Evolutionary conservation across 768 basidiomycete genomes (phyloP).

Genomic region (Naganishia onofrii): DNA sequence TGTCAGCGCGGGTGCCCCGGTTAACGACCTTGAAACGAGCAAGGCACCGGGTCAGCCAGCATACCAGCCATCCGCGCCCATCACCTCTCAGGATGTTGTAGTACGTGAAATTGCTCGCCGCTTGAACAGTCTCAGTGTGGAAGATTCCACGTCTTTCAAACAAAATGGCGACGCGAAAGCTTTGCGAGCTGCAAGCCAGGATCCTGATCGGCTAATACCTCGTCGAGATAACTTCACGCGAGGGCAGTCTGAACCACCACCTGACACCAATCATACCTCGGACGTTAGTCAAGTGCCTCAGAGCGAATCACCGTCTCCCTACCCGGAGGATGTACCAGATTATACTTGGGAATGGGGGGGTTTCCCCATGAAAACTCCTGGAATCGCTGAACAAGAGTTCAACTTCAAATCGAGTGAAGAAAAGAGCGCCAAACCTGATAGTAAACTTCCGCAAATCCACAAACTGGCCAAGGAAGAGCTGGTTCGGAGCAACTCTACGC

Average conservation of each 20-base stretch:
- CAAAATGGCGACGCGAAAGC: not conserved
- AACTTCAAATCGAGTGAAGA: not conserved
- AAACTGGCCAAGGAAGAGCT: conserved; percentile 3
- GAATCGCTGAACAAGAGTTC: conserved; percentile 3
- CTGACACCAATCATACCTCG: not conserved
- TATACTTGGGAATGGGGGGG: conserved; percentile 95
- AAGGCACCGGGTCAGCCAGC: not conserved
- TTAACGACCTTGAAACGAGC: conserved; percentile 1
- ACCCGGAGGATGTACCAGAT: conserved; percentile 52
- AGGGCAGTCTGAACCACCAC: conserved; percentile 31
- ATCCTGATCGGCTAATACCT: not conserved
- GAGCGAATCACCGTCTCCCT: not conserved
- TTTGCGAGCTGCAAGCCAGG: not conserved
- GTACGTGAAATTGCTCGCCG: conserved; percentile 28
- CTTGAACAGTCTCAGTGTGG: conserved; percentile 13
- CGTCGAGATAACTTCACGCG: conserved; percentile 14
- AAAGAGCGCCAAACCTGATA: not conserved
- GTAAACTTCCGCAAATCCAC: not conserved
- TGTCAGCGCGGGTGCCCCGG: conserved; percentile 23
- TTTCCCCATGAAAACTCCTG: conserved; percentile 66
- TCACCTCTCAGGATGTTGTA: conserved; percentile 13
- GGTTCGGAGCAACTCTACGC: conserved; percentile 2
- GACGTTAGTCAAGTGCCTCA: not conserved
- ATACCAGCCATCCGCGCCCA: not conserved
- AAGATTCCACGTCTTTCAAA: not conserved